Percentiles rank a stretch among this genome's conserved stretches.
Evolutionary conservation across 257 asterid species (phyloP).

Genomic region (Nicotiana noctiflora): DNA sequence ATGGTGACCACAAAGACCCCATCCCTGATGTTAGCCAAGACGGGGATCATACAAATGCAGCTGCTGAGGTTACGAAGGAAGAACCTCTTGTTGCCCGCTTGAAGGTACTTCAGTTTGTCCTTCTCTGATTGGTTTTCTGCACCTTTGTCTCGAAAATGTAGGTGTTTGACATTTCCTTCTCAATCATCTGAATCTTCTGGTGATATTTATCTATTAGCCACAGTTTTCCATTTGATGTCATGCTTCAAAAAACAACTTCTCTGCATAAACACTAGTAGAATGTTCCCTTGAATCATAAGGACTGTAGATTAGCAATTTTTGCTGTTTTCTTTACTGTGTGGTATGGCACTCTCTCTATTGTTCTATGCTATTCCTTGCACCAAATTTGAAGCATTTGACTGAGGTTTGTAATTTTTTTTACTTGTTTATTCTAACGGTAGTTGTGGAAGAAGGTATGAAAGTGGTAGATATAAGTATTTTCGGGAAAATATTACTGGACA

Average conservation of each 20-base stretch:
- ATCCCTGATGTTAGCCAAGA: conserved; percentile 26
- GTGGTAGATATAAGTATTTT: background rate
- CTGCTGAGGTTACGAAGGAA: conserved; percentile 46
- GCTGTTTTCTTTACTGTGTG: background rate
- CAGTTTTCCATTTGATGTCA: background rate
- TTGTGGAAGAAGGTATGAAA: background rate
- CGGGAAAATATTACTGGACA: background rate
- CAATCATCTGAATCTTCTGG: background rate
- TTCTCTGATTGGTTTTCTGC: conserved; percentile 4
- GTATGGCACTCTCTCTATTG: background rate
- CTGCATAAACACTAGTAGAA: background rate
- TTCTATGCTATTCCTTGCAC: background rate
- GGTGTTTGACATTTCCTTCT: background rate
- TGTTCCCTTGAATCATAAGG: background rate
- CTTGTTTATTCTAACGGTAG: background rate
- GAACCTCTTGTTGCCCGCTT: conserved; percentile 89
- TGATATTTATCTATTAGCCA: background rate
- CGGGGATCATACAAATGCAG: conserved; percentile 28
- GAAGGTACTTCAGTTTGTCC: conserved; percentile 40
- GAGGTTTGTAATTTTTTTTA: background rate
- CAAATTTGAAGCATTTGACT: background rate
- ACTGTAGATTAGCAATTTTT: background rate
- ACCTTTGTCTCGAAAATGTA: background rate
- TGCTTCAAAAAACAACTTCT: background rate
- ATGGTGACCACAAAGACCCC: conserved; percentile 34